A percentile compares a stretch with the other conserved stretches of the same genome.
These are phyloP conservation scores for Globisporangium radiosum DNA, from an alignment of 352 stramenopile species.

Conservation along the genomic window DNA sequence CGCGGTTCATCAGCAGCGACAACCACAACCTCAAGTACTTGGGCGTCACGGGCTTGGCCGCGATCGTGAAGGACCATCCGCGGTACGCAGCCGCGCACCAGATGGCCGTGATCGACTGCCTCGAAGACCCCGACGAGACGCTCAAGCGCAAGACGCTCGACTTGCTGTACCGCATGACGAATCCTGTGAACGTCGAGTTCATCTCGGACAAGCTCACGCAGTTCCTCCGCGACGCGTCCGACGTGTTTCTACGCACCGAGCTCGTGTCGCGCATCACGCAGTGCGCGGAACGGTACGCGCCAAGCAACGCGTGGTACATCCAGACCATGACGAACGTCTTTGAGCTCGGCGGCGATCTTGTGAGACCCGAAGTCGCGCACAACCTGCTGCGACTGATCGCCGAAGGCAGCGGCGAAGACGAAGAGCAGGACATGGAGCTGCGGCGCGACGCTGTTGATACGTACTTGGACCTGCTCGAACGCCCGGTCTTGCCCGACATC, in stretches of 20 bases:
- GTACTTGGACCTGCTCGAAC: slow-evolving; percentile 95
- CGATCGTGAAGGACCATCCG: slow-evolving; percentile 96
- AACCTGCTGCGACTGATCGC: slow-evolving; percentile 98
- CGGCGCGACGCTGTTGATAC: slow-evolving; percentile 95
- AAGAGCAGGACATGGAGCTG: slow-evolving; percentile 95
- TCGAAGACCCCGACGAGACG: slow-evolving; percentile 99
- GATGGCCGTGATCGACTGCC: slow-evolving; percentile 99
- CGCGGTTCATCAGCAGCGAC: slow-evolving; percentile 92
- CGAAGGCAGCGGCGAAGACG: slow-evolving; percentile 95
- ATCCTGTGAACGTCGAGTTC: slow-evolving; percentile 99
- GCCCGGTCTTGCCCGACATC: slow-evolving; percentile 92
- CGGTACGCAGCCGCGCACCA: slow-evolving; percentile 98
- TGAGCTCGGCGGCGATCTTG: slow-evolving; percentile 94
- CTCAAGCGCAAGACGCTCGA: slow-evolving; percentile 99
- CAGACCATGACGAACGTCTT: slow-evolving; percentile 97
- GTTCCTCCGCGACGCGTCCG: slow-evolving; percentile 93
- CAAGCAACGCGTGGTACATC: slow-evolving; percentile 99
- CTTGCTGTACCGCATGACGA: slow-evolving; percentile 97
- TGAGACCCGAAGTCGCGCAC: slow-evolving; percentile 95
- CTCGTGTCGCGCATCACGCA: slow-evolving; percentile 97
- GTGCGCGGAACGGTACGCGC: slow-evolving; percentile 95
- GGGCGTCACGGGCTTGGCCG: slow-evolving; percentile 97
- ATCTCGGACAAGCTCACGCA: slow-evolving; percentile 98
- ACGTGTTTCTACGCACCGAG: slow-evolving; percentile 97
- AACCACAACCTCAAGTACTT: slow-evolving; percentile 99